Conservation (phyloP, 192 early-diverging fungal genomes). For the Rhizophagus prolifer region DNA sequence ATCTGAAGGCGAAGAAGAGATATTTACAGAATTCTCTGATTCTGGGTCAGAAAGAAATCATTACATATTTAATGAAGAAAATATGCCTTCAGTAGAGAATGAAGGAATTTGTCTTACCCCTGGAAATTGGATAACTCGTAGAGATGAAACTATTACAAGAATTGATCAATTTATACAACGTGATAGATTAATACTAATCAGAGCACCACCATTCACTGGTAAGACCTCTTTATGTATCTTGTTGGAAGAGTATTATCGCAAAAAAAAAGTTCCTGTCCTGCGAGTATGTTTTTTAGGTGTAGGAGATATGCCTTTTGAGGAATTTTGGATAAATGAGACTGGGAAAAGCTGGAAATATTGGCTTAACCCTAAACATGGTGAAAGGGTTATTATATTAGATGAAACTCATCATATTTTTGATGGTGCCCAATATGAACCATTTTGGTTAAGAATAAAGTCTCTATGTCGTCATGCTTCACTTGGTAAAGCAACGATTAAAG, state of each 20-base stretch:
- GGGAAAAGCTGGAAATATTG: constrained; percentile 31
- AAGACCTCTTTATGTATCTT: constrained; percentile 26
- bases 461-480: constrained; percentile 13
- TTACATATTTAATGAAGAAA: not conserved
- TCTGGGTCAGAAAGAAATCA: not conserved
- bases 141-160: constrained; percentile 18
- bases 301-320: constrained; percentile 19
- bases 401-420: constrained; percentile 26
- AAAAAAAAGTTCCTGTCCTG: not conserved
- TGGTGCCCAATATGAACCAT: constrained; percentile 9
- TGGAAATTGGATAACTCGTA: constrained; percentile 25
- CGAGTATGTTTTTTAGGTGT: constrained; percentile 28
- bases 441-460: constrained; percentile 26
- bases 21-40: not conserved
- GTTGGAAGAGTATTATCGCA: constrained; percentile 21
- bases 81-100: constrained; percentile 20
- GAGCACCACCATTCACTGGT: constrained; percentile 27
- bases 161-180: constrained; percentile 26
- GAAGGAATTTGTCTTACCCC: constrained; percentile 19
- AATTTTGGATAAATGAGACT: constrained; percentile 29
- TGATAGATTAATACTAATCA: constrained; percentile 9
- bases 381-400: constrained; percentile 21
- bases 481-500: constrained; percentile 3
- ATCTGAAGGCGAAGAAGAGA: not conserved
- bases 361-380: constrained; percentile 26